A percentile compares a stretch with the other conserved stretches of the same genome.
phyloP scores from a whole-genome alignment of 225 moss, liverwort and hornwort genomes.

The Asterella californica region DNA sequence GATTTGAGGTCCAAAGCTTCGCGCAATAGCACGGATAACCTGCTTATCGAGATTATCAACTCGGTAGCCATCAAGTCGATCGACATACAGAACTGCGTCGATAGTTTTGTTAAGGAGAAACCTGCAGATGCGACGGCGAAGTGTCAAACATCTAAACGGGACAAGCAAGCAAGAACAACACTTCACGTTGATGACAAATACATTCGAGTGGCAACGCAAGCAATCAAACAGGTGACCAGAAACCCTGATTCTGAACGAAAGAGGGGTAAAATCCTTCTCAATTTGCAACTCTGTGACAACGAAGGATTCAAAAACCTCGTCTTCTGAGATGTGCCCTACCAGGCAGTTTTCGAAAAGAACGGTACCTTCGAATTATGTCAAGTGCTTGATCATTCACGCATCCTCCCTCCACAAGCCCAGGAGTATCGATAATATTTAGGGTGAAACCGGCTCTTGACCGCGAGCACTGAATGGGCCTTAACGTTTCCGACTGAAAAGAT shows the following conservation, averaged over 20 bases:
- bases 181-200: no score
- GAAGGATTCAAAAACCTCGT: background rate
- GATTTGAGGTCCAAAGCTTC: conserved; percentile 85
- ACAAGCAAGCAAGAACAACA: no score
- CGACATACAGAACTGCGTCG: conserved; percentile 88
- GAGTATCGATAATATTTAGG: conserved; percentile 89
- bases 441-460: conserved; percentile 91
- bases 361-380: conserved; percentile 79
- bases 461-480: conserved; percentile 91
- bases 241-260: no score
- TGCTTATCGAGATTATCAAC: conserved; percentile 98
- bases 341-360: background rate
- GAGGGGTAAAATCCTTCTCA: no score
- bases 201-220: background rate
- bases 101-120: conserved; percentile 91
- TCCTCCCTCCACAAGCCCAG: conserved; percentile 93
- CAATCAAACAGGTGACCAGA: background rate
- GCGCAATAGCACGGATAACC: conserved; percentile 77
- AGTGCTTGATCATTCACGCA: conserved; percentile 89
- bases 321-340: background rate
- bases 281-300: no score
- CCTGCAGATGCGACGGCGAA: conserved; percentile 38
- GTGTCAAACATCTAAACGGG: background rate
- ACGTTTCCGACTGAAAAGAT: conserved; percentile 71
- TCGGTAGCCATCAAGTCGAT: conserved; percentile 94